Base-by-base conservation (phyloP, 257 asterid species). In the Marsdenia floribunda region DNA sequence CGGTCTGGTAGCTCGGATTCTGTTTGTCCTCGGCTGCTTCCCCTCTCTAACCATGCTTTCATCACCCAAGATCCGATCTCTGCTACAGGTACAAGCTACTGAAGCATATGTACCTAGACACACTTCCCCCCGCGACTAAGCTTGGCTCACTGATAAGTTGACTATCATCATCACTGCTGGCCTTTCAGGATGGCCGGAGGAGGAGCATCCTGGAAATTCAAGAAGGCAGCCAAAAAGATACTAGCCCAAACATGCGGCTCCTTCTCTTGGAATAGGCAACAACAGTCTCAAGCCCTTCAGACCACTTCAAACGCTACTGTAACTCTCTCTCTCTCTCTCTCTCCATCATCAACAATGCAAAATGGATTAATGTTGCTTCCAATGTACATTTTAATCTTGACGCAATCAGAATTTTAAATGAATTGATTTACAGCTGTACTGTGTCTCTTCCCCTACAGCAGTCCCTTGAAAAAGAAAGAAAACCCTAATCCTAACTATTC, bases 171-270 rank as follows among this genome's bases (percentile, higher is more conserved):
- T 53, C 44, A 22, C 12, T 15, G 19, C 38, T 11, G n/a, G 53
- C 38, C 53, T 47, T 11, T 55, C 79, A 61, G 82, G 79, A 89
- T 87, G 55, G 90, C 73, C 70, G 80, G 83, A 42, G 91, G 92
- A 53, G 91, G 93, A 78, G 87, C 81, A 35, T 85, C 90, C 37
- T 75, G 88, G 81, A 87, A 80, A 77, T 82, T 90, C 64, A 90
- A 87, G 91, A 88, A 76, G 82, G 98, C 87, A 65, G 96, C 93
- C 68, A 88, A 72, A 90, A 91, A 76, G 86, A 73, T 93, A 21
- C 86, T 90, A 61, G 84, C 85, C 5, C 90, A 85, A 75, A 86
- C 95, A 35, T 91, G 98, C 80, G 90, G 80, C 70, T 89, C 93
- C 72, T 84, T 86, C 80, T 83, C 92, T 75, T 83, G 82, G 49